Base-by-base conservation (phyloP, 352 stramenopile genomes). In the Globisporangium cederbergense region DNA sequence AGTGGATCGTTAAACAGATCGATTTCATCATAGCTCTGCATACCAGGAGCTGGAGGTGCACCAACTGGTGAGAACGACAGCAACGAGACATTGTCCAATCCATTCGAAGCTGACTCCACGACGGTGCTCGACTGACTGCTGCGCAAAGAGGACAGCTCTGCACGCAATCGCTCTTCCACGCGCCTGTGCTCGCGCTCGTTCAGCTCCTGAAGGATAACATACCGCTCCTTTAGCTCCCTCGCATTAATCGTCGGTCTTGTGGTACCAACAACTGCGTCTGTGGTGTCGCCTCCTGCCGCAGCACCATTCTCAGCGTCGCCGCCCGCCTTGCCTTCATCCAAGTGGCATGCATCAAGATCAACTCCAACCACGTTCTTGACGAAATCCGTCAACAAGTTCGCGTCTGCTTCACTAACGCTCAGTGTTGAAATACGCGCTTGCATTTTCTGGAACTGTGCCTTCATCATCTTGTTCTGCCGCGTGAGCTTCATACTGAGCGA, bases 401-500 rank as follows among this genome's bases (percentile, higher is more conserved):
- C 68, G 53, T 95, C 81, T 9, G 79, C 73, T 22, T 91, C 79
- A 18, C 62, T 76, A 5, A 57, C 60, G 16, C 67, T 68, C 0
- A 81, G 69, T 60, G 75, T 65, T 13, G 58, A 55, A 43, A 90
- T 72, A 2, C 81, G 76, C 51, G 55, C 70, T 66, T 92, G 79
- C 64, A 79, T 86, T 68, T 90, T 91, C 66, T 92, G 85, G 60
- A 92, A 89, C 70, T 94, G 85, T 5, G 66, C 68, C 66, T 91
- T 92, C 84, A 93, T 91, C 46, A 93, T 70, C 64, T 93, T 93
- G 74, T 96, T 96, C 70, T 96, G 87, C 18, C 86, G 75, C 63
- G 85, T 96, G 58, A 94, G 79, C 72, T 96, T 96, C 85, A 94
- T 91, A 58, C 83, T 96, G 36, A 96, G 76, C 51, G 79, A 70